Evolutionary conservation across 257 asterid species (phyloP).

Genomic region (Nicotiana paniculata): DNA sequence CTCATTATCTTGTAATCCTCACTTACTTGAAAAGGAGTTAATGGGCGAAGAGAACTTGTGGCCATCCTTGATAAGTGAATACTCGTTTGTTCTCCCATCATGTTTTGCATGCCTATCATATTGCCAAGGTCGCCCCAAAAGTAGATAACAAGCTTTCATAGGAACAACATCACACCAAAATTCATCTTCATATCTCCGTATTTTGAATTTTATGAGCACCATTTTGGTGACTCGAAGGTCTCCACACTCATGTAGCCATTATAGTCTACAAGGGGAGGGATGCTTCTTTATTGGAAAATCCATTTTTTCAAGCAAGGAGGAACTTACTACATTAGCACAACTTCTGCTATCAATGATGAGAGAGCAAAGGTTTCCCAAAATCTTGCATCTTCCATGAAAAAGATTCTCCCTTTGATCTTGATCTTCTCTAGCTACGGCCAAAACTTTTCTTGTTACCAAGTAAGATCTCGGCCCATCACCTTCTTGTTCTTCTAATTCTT

Average conservation of each 20-base stretch:
- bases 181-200: neutral
- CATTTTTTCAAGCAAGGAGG: no score
- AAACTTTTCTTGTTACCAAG: neutral
- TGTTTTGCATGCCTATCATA: neutral
- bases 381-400: neutral
- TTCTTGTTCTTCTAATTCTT: neutral
- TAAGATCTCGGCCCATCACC: neutral
- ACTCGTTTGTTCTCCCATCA: neutral
- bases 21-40: no score
- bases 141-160: neutral
- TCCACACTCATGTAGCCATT: neutral
- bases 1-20: neutral
- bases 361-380: no score
- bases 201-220: neutral
- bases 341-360: no score
- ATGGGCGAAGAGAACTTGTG: neutral
- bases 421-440: neutral
- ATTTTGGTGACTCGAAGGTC: neutral
- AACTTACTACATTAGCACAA: no score
- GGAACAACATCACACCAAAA: neutral
- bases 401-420: neutral
- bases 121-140: neutral
- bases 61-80: neutral
- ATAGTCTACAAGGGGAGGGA: neutral
- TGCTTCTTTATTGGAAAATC: neutral